Evolutionary conservation across 1,284 basidiomycete species (phyloP), one percentile per base, ranked within the genome.

Genomic region (Rhodotorula sp.): DNA sequence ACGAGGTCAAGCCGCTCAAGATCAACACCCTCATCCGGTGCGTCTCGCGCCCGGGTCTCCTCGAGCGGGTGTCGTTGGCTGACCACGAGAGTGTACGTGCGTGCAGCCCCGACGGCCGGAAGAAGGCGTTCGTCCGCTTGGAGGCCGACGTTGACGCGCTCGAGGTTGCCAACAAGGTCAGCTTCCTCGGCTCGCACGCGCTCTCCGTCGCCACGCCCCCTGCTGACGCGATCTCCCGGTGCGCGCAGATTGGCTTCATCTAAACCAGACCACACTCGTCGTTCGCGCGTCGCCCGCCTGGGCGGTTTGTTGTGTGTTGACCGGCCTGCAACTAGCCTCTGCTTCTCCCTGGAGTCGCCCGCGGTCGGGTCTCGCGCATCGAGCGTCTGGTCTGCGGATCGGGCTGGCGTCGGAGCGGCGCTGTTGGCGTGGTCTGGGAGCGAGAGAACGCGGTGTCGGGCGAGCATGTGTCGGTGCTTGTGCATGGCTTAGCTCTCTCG

Each of bases 41-140:
- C 30, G 61, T 62, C 48, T 6, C 48, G 22, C 48, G 8, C 24
- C 48, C 5, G 6, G 47, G 11, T 24, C 20, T 24, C 24, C 47
- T 48, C 9, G 47, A 7, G 7, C 8, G 28, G 3, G 28, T 37
- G 11, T 47, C n/a, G 18, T 18, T 18, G 16, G 16, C 51, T 30
- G 28, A 28, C 31, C 30, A 53, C 51, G 31, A 24, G 28, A 62
- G 46, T 24, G 30, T 64, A 52, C 28, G 40, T 2, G 7, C 46
- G 2, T 20, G 60, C 31, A 93, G 92, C 81, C 96, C 95, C 69
- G 96, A 99, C 79, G 95, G 96, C 70, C 93, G 90, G 87, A 99
- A 99, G 87, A 99, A 99, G 90, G 95, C 95, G 60, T 99, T 96
- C 82, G 93, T 98, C 68, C 88, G 94, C 64, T 85, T 99, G 79